Base-by-base conservation (phyloP, 441 rosid genomes). In the Biscutella laevigata region DNA sequence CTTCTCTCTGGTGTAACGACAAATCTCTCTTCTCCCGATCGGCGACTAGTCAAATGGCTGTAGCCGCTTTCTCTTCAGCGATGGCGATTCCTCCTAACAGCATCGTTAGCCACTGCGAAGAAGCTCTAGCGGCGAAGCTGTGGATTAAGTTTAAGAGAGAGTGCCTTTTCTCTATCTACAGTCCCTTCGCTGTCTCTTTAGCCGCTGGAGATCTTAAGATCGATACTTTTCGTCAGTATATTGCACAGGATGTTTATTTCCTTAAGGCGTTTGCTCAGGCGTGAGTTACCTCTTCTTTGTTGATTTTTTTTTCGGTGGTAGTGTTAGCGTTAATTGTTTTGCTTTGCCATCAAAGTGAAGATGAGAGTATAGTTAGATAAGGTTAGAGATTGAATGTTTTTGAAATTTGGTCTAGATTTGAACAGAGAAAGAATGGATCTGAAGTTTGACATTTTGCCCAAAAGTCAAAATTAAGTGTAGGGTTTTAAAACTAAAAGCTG, bases 221-320 rank as follows among this genome's bases (percentile, higher is more conserved):
- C 62, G 85, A 82, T 1, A 20, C 75, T n/a, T 92, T 88, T 68
- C 70, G 90, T 57, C 80, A 81, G 57, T 92, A 84, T 63, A 74
- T 94, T 51, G 74, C 95, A 1, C 99, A 94, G 60, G 97, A 86
- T 59, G 78, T 57, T 50, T 73, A 76, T 68, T 94, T 88, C 71
- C 97, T 94, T 24, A 84, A 83, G 62, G 82, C 97, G 51, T 86
- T 84, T 46, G 76, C 82, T 51, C 84, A 74, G 32, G 99, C 96
- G 99, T 88, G 63, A 79, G 91, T 74, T 11, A n/a, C n/a, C 41
- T 30, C 35, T 33, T 35, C 24, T 13, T 16, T 17, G n/a, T 10
- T 5, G 9, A 5, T 3, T 43, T 12, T 14, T 4, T 33, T 8
- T 4, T 39, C n/a, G n/a, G n/a, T n/a, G n/a, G n/a, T n/a, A n/a